Conservation (phyloP, 2,329 filamentous ascomycete species). For the Botrytis deweyae region DNA sequence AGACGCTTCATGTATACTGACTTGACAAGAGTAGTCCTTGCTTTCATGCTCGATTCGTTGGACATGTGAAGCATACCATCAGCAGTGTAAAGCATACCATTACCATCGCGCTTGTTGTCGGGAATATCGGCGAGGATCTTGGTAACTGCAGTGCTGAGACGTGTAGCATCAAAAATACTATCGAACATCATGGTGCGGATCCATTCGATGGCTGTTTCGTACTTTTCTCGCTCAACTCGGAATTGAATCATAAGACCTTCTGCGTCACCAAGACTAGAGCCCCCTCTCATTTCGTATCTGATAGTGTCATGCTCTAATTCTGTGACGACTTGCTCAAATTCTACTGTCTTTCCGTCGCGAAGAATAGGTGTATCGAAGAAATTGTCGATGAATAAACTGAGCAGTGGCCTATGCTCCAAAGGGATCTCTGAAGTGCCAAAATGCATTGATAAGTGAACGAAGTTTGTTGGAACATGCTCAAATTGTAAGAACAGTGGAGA, state of each 20-base stretch:
- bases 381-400: constrained; percentile 82
- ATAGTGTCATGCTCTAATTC: constrained; percentile 90
- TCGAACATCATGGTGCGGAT: constrained; percentile 83
- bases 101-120: constrained; percentile 84
- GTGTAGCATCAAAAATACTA: constrained; percentile 75
- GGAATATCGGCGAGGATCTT: constrained; percentile 91
- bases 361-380: constrained; percentile 92
- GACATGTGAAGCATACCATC: constrained; percentile 79
- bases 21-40: constrained; percentile 80
- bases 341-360: constrained; percentile 71
- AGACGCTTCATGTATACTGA: constrained; percentile 84
- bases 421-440: constrained; percentile 77
- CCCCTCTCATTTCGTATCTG: constrained; percentile 72
- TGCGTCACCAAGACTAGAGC: constrained; percentile 67
- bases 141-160: constrained; percentile 63
- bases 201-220: constrained; percentile 78
- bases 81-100: constrained; percentile 61
- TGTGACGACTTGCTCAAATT: constrained; percentile 90
- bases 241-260: constrained; percentile 82
- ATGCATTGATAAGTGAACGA: constrained; percentile 80
- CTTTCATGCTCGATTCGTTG: constrained; percentile 72
- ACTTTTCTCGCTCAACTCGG: constrained; percentile 85
- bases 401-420: constrained; percentile 77
- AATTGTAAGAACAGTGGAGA: constrained; percentile 94
- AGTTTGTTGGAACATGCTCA: constrained; percentile 89